A percentile compares a stretch with the other conserved stretches of the same genome.
Evolutionary conservation across 169 alveolate species (phyloP).

Genomic region (Plasmodium gallinaceum): DNA sequence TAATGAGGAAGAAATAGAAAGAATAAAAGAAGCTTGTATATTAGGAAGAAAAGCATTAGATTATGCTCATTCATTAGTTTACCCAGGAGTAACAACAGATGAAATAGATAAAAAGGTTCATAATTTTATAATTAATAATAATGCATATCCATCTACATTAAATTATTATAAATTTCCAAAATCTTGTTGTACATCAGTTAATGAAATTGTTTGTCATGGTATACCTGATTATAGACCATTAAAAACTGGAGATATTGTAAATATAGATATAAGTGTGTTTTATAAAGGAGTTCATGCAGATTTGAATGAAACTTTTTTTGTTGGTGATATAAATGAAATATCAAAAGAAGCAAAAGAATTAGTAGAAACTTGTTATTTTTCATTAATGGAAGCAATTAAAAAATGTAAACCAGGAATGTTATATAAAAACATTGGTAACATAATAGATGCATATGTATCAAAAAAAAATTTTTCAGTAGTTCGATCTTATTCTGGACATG

Average conservation of each 20-base stretch:
- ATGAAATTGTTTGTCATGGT: constrained; percentile 99
- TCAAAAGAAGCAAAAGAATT: constrained; percentile 89
- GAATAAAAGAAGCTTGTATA: constrained; percentile 90
- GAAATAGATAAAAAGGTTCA: constrained; percentile 96
- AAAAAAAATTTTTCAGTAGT: constrained; percentile 89
- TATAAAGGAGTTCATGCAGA: constrained; percentile 97
- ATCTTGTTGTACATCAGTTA: constrained; percentile 97
- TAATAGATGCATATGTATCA: constrained; percentile 91
- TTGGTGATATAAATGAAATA: constrained; percentile 94
- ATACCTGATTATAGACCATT: constrained; percentile 97
- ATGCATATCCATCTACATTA: constrained; percentile 99
- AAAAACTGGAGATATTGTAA: constrained; percentile 95
- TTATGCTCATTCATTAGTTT: constrained; percentile 92
- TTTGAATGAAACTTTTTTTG: constrained; percentile 96
- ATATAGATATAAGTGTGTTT: constrained; percentile 96
- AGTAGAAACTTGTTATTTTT: constrained; percentile 93
- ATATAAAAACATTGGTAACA: constrained; percentile 97
- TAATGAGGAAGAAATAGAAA: constrained; percentile 49
- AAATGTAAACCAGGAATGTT: constrained; percentile 97
- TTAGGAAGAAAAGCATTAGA: constrained; percentile 96
- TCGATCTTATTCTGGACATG: constrained; percentile 98
- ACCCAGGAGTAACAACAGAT: constrained; percentile 97
- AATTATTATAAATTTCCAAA: constrained; percentile 97
- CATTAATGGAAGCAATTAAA: constrained; percentile 90
- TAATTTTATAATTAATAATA: constrained; percentile 91